Evolutionary conservation across 2,329 filamentous ascomycete species (phyloP), one percentile per base, ranked within the genome.

Genomic region (Alternaria sp.): DNA sequence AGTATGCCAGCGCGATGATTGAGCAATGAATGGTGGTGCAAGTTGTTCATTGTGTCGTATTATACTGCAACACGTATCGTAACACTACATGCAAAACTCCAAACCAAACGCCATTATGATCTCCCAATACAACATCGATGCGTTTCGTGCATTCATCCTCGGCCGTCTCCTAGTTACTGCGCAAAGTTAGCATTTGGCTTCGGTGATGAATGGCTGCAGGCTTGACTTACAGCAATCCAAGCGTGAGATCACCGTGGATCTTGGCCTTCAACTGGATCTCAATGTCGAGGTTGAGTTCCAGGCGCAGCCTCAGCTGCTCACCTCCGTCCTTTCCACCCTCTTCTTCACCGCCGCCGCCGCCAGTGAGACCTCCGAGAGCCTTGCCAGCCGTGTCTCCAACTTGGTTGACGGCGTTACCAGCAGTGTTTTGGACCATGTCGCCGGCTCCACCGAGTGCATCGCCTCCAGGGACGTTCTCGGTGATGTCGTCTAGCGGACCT

Each of bases 261-360:
- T 87, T 88, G n/a, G 87, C 87, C 81, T 89, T 89, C 50, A 89
- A 78, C 72, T 89, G 85, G 58, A 89, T 83, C 73, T 89, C 87
- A 73, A 89, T 87, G 74, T 89, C 87, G 63, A 89, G 79, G 71
- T 89, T 89, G 67, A 89, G 78, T 69, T 89, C 87, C 66, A 89
- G 71, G 69, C 85, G 81, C 77, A 89, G 70, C 69, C 86, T 84
- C 67, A 89, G 80, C 71, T 87, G 83, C 74, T 84, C 83, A 63
- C 81, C 83, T 68, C 81, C 81, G 51, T 66, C 68, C 53, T 76
- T 71, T 28, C 55, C 65, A 25, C 66, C 72, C 8, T 72, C 71
- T 1, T 73, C 71, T 17, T 75, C 79, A 6, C 73, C 77, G 13
- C 79, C 81, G 62, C 78, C 73, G 26, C 81, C 81, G 25, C 83